phyloP scores from a whole-genome alignment of 768 basidiomycete genomes.

The Leccinum obscurum region DNA sequence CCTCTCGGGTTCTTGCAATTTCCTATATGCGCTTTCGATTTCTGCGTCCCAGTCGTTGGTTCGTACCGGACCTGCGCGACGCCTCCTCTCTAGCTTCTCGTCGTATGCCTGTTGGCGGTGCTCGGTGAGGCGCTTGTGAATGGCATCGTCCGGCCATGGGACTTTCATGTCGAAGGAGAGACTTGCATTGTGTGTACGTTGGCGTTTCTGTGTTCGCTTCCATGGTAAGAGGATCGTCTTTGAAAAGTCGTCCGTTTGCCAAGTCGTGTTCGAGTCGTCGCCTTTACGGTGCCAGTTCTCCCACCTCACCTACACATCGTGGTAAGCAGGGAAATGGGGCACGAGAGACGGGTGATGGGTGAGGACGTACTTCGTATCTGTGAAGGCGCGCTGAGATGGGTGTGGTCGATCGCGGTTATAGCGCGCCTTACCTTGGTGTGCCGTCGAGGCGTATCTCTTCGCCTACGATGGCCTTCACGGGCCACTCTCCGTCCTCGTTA shows the following conservation, averaged over 20 bases:
- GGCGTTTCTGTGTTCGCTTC: constrained; percentile 34
- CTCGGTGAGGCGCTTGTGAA: constrained; percentile 44
- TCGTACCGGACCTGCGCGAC: constrained; percentile 5
- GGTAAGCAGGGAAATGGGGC: neutral
- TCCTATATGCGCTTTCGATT: constrained; percentile 21
- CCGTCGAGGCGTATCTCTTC: constrained; percentile 34
- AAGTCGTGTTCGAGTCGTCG: constrained; percentile 56
- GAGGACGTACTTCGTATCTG: constrained; percentile 33
- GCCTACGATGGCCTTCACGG: constrained; percentile 29
- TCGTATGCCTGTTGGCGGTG: constrained; percentile 45
- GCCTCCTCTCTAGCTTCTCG: constrained; percentile 39
- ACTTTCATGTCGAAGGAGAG: constrained; percentile 40
- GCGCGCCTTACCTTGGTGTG: constrained; percentile 23
- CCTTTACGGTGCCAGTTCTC: constrained; percentile 50
- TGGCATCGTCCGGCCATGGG: constrained; percentile 40
- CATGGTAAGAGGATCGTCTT: constrained; percentile 31
- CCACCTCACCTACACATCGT: constrained; percentile 49
- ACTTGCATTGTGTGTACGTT: constrained; percentile 31
- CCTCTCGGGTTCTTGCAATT: constrained; percentile 27
- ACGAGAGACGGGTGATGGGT: neutral
- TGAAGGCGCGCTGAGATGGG: constrained; percentile 9
- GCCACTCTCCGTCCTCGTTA: constrained; percentile 34
- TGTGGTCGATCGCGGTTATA: neutral
- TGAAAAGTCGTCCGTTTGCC: constrained; percentile 37
- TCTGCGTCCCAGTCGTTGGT: constrained; percentile 29